Conservation (phyloP, 2,329 filamentous ascomycete genomes). For the Sporothrix variecibatus region DNA sequence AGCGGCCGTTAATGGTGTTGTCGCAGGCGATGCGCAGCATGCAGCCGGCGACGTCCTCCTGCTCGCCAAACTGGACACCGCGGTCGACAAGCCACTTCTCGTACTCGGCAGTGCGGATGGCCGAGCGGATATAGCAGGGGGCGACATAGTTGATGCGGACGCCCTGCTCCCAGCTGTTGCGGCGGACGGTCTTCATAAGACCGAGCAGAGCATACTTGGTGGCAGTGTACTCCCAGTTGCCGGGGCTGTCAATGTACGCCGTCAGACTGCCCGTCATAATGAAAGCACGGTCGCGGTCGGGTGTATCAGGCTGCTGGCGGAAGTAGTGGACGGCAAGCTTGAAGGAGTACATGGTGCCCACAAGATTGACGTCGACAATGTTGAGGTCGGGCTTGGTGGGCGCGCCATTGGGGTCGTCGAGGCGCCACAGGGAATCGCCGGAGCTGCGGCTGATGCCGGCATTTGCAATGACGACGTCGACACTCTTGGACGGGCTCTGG, state of each 20-base stretch:
- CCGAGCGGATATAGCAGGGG: conserved; percentile 16
- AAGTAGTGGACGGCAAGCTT: conserved; percentile 24
- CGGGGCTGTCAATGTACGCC: conserved; percentile 13
- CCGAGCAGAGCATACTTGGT: conserved; percentile 13
- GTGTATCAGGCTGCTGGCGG: conserved; percentile 11
- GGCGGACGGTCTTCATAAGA: conserved; percentile 21
- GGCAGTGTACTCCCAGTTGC: conserved; percentile 25
- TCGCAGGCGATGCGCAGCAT: conserved; percentile 22
- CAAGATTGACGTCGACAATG: conserved; percentile 16
- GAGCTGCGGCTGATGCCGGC: conserved; percentile 23
- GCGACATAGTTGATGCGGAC: conserved; percentile 23
- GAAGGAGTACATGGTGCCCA: conserved; percentile 19
- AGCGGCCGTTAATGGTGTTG: conserved; percentile 17
- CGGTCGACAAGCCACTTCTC: conserved; percentile 20
- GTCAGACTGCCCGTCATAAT: conserved; percentile 15
- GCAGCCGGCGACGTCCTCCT: conserved; percentile 21
- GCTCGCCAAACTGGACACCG: conserved; percentile 21
- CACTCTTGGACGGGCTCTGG: conserved; percentile 14
- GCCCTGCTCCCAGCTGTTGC: conserved; percentile 22
- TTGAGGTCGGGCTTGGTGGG: conserved; percentile 21
- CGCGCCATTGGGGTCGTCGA: conserved; percentile 8
- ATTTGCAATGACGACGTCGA: conserved; percentile 19
- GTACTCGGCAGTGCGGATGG: conserved; percentile 23
- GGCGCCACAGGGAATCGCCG: conserved; percentile 14
- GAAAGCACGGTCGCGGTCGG: conserved; percentile 17